Evolutionary conservation across 208 protist genomes (phyloP).

Genomic region (Wallacemonas sp.): DNA sequence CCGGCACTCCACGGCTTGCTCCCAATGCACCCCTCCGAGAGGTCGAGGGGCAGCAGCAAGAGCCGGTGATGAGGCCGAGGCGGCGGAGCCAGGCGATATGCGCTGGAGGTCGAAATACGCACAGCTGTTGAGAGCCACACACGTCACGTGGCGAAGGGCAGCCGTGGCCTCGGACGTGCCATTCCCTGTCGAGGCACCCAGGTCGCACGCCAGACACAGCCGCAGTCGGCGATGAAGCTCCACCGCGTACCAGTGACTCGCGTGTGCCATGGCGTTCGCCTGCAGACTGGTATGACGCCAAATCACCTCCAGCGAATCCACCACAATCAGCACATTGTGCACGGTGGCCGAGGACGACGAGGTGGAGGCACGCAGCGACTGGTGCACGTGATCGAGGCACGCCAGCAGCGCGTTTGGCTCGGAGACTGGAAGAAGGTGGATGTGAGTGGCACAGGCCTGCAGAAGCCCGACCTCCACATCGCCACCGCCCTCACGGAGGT

Average conservation of each 20-base stretch:
- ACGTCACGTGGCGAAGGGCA: background rate
- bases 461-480: slow-evolving; percentile 13
- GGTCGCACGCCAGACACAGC: slow-evolving; percentile 20
- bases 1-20: slow-evolving; percentile 8
- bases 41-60: background rate
- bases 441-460: slow-evolving; percentile 30
- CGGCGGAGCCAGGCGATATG: background rate
- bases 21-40: background rate
- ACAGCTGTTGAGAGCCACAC: background rate
- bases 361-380: background rate
- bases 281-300: slow-evolving; percentile 26
- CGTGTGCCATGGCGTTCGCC: slow-evolving; percentile 21
- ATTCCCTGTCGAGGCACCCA: background rate
- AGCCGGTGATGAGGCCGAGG: background rate
- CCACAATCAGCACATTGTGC: slow-evolving; percentile 23
- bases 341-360: slow-evolving; percentile 7
- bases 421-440: slow-evolving; percentile 28
- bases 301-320: slow-evolving; percentile 25
- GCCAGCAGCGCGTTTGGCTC: slow-evolving; percentile 42
- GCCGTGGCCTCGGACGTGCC: background rate
- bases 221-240: slow-evolving; percentile 47
- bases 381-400: slow-evolving; percentile 24
- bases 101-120: slow-evolving; percentile 2
- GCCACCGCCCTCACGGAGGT: background rate
- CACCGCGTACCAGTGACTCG: slow-evolving; percentile 32